Conservation (phyloP, 345 rosid species). For the Citrus cavaleriei region DNA sequence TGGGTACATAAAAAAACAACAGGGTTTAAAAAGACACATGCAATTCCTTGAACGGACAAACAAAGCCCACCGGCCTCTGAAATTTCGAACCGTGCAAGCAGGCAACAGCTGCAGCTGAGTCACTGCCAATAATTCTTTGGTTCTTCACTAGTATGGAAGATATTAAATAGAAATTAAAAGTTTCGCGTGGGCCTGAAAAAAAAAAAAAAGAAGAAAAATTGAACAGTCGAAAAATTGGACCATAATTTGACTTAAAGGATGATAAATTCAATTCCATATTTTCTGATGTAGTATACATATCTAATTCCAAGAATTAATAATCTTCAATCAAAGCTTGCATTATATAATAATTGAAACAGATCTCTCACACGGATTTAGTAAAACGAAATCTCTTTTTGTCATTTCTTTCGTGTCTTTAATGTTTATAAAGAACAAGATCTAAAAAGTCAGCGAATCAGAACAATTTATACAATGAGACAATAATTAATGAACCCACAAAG, state of each 20-base stretch:
- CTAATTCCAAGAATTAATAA: no score
- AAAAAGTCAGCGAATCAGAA: conserved; percentile 8
- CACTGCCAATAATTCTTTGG: no score
- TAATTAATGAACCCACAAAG: background rate
- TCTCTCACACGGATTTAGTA: background rate
- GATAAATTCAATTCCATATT: background rate
- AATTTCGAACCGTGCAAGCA: no score
- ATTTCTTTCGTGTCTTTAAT: background rate
- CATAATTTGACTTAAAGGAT: background rate
- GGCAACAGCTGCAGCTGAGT: no score
- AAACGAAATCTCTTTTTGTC: background rate
- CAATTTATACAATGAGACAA: background rate
- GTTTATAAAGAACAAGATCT: background rate
- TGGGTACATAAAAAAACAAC: no score
- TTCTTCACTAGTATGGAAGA: background rate
- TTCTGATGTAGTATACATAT: no score
- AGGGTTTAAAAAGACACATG: no score
- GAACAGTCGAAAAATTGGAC: background rate
- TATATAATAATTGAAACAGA: background rate
- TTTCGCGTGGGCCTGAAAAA: background rate
- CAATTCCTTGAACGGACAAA: no score
- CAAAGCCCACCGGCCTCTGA: no score
- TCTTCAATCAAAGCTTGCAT: background rate
- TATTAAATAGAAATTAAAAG: background rate
- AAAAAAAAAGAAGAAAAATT: background rate